These are phyloP conservation scores for Vanilla planifolia DNA, from an alignment of 106 monocot genomes.

Conservation along the genomic window DNA sequence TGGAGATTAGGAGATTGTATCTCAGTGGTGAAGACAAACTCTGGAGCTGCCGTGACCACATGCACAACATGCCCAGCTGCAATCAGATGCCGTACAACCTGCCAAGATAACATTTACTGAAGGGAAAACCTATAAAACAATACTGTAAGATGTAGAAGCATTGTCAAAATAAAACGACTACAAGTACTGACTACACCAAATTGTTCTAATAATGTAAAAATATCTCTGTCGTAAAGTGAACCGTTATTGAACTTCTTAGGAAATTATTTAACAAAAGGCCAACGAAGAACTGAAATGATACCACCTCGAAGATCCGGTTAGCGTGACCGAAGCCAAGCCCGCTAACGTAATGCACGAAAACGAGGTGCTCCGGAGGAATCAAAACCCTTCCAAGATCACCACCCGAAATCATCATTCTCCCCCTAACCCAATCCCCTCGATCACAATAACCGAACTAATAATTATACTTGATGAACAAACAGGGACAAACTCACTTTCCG, in stretches of 20 bases:
- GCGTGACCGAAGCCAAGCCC: conserved; percentile 98
- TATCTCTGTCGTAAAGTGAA: not conserved
- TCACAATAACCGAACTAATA: not conserved
- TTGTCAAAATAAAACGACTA: not conserved
- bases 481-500: not conserved
- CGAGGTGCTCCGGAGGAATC: conserved; percentile 4
- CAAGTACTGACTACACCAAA: not conserved
- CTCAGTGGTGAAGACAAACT: conserved; percentile 83
- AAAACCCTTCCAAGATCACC: not conserved
- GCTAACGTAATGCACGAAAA: conserved; percentile 85
- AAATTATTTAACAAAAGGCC: not conserved
- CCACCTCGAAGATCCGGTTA: conserved; percentile 84
- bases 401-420: conserved; percentile 1
- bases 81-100: conserved; percentile 73
- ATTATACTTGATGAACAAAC: no score
- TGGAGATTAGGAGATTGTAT: conserved; percentile 67
- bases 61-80: conserved; percentile 69
- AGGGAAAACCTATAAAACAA: not conserved
- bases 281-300: not conserved
- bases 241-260: not conserved
- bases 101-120: not conserved
- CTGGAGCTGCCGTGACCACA: conserved; percentile 74
- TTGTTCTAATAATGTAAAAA: not conserved
- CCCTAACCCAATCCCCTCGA: not conserved
- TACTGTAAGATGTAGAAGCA: not conserved